Conservation (phyloP, 2,329 filamentous ascomycete genomes). For the Helotiales sp. region DNA sequence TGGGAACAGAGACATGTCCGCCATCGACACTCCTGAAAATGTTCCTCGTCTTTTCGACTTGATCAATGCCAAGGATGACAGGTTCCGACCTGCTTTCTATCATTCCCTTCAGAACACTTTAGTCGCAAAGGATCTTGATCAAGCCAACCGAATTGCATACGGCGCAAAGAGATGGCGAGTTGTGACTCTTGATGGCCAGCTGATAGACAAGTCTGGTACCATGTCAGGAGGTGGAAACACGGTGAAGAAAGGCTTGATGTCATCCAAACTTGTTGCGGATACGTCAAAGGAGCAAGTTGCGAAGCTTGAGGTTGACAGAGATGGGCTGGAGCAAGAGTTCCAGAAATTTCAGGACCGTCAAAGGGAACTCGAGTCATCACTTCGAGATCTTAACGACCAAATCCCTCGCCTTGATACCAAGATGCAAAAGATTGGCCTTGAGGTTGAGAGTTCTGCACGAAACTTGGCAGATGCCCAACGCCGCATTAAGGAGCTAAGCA, state of each 20-base stretch:
- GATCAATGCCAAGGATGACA: conserved; percentile 85
- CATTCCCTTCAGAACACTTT: conserved; percentile 94
- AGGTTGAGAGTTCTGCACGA: conserved; percentile 83
- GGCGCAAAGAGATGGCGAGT: conserved; percentile 93
- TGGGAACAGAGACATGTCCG: conserved; percentile 74
- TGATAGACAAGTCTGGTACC: conserved; percentile 97
- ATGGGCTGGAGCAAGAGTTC: conserved; percentile 82
- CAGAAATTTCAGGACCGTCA: conserved; percentile 84
- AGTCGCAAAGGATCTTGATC: conserved; percentile 89
- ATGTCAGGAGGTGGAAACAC: conserved; percentile 97
- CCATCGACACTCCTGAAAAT: conserved; percentile 87
- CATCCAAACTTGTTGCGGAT: conserved; percentile 88
- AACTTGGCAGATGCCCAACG: conserved; percentile 85
- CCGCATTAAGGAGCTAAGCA: conserved; percentile 81
- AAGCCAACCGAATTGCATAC: conserved; percentile 96
- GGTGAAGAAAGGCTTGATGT: conserved; percentile 93
- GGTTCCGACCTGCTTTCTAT: conserved; percentile 89
- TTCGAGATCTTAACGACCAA: conserved; percentile 75
- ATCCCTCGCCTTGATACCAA: conserved; percentile 86
- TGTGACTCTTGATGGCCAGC: conserved; percentile 90
- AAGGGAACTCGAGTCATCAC: conserved; percentile 73
- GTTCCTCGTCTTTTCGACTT: conserved; percentile 93
- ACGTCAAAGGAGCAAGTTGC: conserved; percentile 85
- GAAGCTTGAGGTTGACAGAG: conserved; percentile 86
- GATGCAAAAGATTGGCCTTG: conserved; percentile 88